A percentile compares a stretch with the other conserved stretches of the same genome.
phyloP scores from a whole-genome alignment of 352 stramenopile genomes.

The Salisapilia sapeloensis region DNA sequence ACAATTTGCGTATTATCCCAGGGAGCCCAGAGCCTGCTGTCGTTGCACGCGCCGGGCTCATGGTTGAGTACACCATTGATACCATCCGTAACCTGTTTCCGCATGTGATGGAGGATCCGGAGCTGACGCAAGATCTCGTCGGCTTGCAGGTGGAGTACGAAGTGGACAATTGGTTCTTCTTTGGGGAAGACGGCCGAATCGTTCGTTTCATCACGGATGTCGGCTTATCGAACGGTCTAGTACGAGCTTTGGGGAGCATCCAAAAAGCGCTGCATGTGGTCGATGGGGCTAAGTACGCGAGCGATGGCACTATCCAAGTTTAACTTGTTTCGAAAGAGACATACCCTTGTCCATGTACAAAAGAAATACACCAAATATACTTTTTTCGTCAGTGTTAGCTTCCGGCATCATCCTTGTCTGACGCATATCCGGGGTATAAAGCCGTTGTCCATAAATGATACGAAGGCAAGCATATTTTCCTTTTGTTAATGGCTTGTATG shows the following conservation, averaged over 20 bases:
- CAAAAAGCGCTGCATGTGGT: conserved; percentile 26
- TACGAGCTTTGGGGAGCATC: conserved; percentile 19
- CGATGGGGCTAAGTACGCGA: too few species aligned
- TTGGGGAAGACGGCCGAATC: conserved; percentile 29
- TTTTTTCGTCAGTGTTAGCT: too few species aligned
- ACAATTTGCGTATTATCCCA: conserved; percentile 18
- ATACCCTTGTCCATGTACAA: too few species aligned
- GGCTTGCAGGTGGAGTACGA: conserved; percentile 27
- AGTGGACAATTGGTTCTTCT: conserved; percentile 45
- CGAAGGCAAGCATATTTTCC: too few species aligned
- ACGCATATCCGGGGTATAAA: too few species aligned
- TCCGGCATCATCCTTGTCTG: too few species aligned
- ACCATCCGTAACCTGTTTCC: conserved; percentile 58
- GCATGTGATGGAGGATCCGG: conserved; percentile 39
- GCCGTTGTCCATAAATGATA: too few species aligned
- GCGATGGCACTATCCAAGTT: too few species aligned
- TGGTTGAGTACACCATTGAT: conserved; percentile 30
- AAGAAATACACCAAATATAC: too few species aligned
- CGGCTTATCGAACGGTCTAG: conserved; percentile 29
- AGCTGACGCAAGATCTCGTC: conserved; percentile 44
- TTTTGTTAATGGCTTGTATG: too few species aligned
- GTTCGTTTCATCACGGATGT: conserved; percentile 36
- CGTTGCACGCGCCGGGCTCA: conserved; percentile 18
- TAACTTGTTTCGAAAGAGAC: too few species aligned
- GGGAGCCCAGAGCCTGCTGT: conserved; percentile 19